Conservation (phyloP, 78 protist species). For the Anaeramoeba flamelloides region DNA sequence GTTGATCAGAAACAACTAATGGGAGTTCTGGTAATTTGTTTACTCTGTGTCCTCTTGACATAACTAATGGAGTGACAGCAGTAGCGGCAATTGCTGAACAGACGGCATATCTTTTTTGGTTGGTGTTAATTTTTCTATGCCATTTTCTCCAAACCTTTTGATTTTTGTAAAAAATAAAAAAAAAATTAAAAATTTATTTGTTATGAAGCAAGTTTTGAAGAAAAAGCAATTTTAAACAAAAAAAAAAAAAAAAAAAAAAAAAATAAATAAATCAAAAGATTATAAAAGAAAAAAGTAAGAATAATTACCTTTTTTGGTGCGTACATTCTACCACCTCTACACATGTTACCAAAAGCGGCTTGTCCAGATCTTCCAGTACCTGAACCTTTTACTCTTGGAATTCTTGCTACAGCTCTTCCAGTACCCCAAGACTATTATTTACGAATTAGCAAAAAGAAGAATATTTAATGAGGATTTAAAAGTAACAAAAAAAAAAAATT, state of each 20-base stretch:
- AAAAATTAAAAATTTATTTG: too few relatives aligned
- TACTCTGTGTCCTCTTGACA: slow-evolving; percentile 99
- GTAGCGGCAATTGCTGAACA: slow-evolving; percentile 96
- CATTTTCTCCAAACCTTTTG: slow-evolving; percentile 87
- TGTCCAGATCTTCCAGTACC: slow-evolving; percentile 97
- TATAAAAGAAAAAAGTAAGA: too few relatives aligned
- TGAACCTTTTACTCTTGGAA: slow-evolving; percentile 95
- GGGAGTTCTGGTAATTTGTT: slow-evolving; percentile 91
- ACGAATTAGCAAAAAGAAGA: too few relatives aligned
- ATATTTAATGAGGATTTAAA: too few relatives aligned
- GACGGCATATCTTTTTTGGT: slow-evolving; percentile 87
- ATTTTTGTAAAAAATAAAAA: too few relatives aligned
- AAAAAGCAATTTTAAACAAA: too few relatives aligned
- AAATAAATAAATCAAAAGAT: too few relatives aligned
- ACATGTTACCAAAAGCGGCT: slow-evolving; percentile 98
- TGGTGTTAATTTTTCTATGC: slow-evolving; percentile 79
- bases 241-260: too few relatives aligned
- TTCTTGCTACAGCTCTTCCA: slow-evolving; percentile 99
- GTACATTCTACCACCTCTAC: slow-evolving; percentile 94
- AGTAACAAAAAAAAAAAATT: too few relatives aligned
- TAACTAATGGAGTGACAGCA: slow-evolving; percentile 84
- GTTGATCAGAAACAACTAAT: slow-evolving; percentile 64
- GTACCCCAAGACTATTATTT: slow-evolving; percentile 99
- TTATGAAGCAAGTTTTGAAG: too few relatives aligned
- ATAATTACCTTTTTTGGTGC: slow-evolving; percentile 97